These are phyloP conservation scores for Voacanga thouarsii DNA, from an alignment of 257 asterid species.

Conservation along the genomic window DNA sequence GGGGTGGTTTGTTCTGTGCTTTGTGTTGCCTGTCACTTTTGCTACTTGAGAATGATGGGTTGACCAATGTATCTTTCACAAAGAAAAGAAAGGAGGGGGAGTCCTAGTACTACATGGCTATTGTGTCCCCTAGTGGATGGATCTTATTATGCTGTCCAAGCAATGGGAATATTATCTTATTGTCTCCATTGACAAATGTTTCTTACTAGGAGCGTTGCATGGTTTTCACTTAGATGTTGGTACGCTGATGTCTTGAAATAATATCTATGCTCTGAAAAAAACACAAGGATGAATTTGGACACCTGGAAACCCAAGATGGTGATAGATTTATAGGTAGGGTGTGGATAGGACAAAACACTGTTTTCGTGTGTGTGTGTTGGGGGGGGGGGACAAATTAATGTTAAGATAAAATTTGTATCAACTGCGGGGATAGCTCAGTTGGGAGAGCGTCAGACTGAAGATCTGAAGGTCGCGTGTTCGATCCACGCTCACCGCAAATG, in stretches of 20 bases:
- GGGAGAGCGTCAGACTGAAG: slow-evolving; percentile 93
- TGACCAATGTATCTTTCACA: background rate
- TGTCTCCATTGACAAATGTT: no score
- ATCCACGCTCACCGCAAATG: slow-evolving; percentile 96
- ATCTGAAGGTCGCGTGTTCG: slow-evolving; percentile 88
- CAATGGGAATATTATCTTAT: background rate
- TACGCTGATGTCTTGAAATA: background rate
- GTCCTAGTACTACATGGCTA: background rate
- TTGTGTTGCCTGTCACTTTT: background rate
- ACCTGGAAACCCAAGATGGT: no score
- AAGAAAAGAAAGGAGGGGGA: background rate
- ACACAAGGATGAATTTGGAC: no score
- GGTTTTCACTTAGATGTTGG: no score
- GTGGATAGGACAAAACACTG: no score
- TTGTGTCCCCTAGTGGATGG: background rate
- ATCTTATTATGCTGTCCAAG: slow-evolving; percentile 15
- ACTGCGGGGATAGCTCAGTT: slow-evolving; percentile 89
- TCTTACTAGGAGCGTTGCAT: no score
- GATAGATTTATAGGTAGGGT: no score
- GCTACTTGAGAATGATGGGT: background rate
- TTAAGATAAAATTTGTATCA: no score
- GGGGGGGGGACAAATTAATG: no score
- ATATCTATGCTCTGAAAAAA: no score
- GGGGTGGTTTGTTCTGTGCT: no score
- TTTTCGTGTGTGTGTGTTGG: no score